Evolutionary conservation across 2,329 filamentous ascomycete genomes (phyloP).

Genomic region (Stagonosporopsis cucurbitacearum): DNA sequence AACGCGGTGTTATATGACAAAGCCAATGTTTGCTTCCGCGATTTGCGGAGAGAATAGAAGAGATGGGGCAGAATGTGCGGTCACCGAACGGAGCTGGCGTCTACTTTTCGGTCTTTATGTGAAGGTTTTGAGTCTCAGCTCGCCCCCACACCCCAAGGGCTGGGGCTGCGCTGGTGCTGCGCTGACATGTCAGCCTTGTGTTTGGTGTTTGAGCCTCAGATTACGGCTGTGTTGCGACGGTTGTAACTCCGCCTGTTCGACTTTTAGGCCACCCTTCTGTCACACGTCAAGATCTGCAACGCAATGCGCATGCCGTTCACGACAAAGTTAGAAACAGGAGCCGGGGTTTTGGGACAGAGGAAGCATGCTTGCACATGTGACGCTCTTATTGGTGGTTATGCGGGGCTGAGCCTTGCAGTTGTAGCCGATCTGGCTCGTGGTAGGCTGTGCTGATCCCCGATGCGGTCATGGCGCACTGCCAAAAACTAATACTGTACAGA

Average conservation of each 20-base stretch:
- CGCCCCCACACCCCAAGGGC: constrained; percentile 7
- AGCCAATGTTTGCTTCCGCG: background rate
- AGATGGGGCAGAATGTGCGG: background rate
- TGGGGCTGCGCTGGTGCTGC: constrained; percentile 1
- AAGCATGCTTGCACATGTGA: background rate
- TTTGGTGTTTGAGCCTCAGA: constrained; percentile 11
- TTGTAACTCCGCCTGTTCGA: constrained; percentile 1
- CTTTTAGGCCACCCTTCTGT: background rate
- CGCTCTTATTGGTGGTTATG: constrained; percentile 9
- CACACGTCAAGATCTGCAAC: constrained; percentile 10
- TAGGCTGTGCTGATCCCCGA: constrained; percentile 8
- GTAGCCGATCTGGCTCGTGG: background rate
- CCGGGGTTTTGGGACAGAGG: background rate
- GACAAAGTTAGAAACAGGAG: constrained; percentile 10
- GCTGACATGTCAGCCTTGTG: constrained; percentile 7
- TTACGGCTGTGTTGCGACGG: constrained; percentile 11
- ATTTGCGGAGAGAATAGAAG: background rate
- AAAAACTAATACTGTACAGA: background rate
- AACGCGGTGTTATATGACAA: background rate
- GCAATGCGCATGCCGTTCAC: background rate
- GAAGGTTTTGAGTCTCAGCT: constrained; percentile 3
- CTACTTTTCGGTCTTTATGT: constrained; percentile 5
- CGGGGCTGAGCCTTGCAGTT: constrained; percentile 9
- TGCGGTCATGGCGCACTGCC: background rate
- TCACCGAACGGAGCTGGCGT: background rate